Evolutionary conservation across 768 basidiomycete species (phyloP).

Genomic region (Auriscalpium orientale): DNA sequence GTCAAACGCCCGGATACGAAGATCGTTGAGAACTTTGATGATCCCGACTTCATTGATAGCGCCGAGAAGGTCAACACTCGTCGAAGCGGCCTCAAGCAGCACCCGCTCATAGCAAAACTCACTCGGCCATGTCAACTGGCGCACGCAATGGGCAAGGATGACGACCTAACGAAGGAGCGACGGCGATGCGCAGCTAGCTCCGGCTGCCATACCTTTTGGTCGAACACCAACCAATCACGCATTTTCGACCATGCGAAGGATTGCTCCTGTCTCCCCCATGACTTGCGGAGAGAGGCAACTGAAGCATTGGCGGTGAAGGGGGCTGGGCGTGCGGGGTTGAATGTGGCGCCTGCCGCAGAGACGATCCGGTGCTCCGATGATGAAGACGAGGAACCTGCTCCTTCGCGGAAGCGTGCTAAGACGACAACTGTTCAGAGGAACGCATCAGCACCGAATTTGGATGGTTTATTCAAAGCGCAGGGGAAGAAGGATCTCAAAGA

Average conservation of each 20-base stretch:
- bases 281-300: background rate
- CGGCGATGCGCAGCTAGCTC: background rate
- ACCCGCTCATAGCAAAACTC: background rate
- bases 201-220: background rate
- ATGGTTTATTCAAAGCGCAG: background rate
- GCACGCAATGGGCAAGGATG: background rate
- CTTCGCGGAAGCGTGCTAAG: background rate
- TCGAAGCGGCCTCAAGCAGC: background rate
- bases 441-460: background rate
- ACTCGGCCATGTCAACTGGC: background rate
- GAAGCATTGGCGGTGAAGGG: background rate
- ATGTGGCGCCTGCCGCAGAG: background rate
- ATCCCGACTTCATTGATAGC: background rate
- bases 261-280: background rate
- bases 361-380: background rate
- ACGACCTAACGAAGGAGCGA: background rate
- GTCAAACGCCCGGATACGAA: background rate
- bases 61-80: background rate
- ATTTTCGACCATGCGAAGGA: background rate
- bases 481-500: background rate
- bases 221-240: background rate
- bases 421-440: background rate
- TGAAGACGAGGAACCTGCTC: background rate
- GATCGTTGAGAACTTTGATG: background rate
- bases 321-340: background rate